These are phyloP conservation scores for Pseudopyrenochaeta lycopersici DNA, from an alignment of 2,329 filamentous ascomycete species.

Conservation along the genomic window DNA sequence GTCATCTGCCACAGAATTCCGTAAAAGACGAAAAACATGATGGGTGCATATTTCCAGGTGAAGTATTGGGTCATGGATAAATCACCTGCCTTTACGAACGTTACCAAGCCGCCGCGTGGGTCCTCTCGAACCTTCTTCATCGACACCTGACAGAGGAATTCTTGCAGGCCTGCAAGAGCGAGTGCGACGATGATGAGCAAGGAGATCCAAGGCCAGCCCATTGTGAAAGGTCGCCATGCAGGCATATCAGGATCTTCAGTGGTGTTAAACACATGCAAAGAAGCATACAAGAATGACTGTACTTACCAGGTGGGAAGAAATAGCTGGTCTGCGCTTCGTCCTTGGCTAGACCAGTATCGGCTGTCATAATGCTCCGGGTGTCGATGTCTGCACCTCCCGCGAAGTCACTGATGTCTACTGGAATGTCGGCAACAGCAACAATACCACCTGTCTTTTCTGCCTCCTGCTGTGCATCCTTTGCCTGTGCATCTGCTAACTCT, in stretches of 20 bases:
- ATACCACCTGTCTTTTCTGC: constrained; percentile 56
- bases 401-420: constrained; percentile 54
- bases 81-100: constrained; percentile 39
- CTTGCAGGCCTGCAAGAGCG: constrained; percentile 45
- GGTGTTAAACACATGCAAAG: background rate
- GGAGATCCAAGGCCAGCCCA: constrained; percentile 48
- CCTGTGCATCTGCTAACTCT: constrained; percentile 24
- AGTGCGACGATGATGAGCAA: constrained; percentile 46
- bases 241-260: constrained; percentile 49
- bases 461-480: constrained; percentile 51
- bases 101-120: constrained; percentile 35
- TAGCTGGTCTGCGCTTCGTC: constrained; percentile 45
- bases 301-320: constrained; percentile 46
- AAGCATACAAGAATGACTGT: background rate
- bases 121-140: constrained; percentile 28
- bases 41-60: constrained; percentile 53
- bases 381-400: constrained; percentile 48
- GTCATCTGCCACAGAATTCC: constrained; percentile 61
- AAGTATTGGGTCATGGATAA: constrained; percentile 42
- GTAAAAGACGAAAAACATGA: constrained; percentile 58
- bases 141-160: constrained; percentile 48
- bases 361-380: constrained; percentile 35
- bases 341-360: constrained; percentile 21
- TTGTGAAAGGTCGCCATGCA: constrained; percentile 50
- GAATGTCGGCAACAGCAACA: constrained; percentile 52